Base-by-base conservation (phyloP, 208 protist species). In the Vickermania spadyakhi region DNA sequence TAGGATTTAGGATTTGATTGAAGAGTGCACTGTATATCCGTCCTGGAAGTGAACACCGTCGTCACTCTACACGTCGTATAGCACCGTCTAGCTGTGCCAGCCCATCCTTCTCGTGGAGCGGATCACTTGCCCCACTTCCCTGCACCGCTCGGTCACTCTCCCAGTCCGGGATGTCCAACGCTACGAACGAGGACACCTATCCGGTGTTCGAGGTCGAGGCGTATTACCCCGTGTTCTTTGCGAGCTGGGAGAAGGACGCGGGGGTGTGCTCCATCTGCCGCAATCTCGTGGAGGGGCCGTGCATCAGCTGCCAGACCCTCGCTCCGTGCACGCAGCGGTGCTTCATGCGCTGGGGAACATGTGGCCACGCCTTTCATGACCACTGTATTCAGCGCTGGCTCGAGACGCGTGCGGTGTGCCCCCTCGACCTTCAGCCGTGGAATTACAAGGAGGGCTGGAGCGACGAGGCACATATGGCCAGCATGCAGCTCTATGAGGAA, bases 311-410 rank as follows among this genome's bases (percentile, higher is more conserved):
- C 74, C 96, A 98, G 78, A 87, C 89, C 42, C 96, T 71, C 55
- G 66, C 70, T 0, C 64, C 79, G 56, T 64, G 56, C 14, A 73
- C 70, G 1, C 60, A 61, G 0, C 66, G 50, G 52, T 99, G 97
- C 80, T 94, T 81, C 51, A 93, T 99, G 29, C 94, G 95, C 14
- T 99, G 98, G 97, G 98, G 98, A 26, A 72, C 93, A 53, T 99
- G 98, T 79, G 97, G 97, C 45, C 97, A 99, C 68, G 96, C 96
- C 18, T 99, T 99, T 75, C 98, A 99, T 69, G 94, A 96, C 56
- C 97, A 99, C 82, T 99, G 98, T 73, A 98, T 99, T 60, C 94
- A 96, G 18, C 81, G 93, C n/a, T 99, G 97, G 97, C 85, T 99
- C 27, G 97, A 97, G 67, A 98, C 96, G 18, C 87, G 96, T 26